Percentiles rank a stretch among this genome's conserved stretches.
Conservation (phyloP, 2,329 filamentous ascomycete genomes). For the Dryadomyces quercivorus region DNA sequence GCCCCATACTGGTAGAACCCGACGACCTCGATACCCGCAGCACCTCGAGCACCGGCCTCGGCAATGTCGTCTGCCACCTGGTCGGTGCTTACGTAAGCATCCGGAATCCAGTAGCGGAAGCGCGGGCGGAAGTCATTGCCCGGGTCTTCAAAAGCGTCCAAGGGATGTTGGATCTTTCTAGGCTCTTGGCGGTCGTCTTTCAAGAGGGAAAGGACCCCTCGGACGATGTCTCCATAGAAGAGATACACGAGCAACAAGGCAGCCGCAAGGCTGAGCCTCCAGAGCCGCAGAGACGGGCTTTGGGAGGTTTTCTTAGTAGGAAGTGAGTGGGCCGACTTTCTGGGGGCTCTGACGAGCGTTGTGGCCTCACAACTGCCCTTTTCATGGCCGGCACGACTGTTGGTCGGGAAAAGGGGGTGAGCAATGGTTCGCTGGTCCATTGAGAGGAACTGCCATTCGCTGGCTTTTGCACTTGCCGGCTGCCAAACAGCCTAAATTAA, state of each 20-base stretch:
- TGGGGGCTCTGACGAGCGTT: too few species aligned
- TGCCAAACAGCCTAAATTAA: too few species aligned
- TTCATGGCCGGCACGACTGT: too few species aligned
- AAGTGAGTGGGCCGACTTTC: too few species aligned
- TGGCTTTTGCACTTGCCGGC: too few species aligned
- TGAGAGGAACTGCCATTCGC: too few species aligned
- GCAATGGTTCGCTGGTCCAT: too few species aligned
- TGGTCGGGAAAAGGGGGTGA: too few species aligned
- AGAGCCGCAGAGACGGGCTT: too few species aligned
- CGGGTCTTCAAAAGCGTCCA: background rate
- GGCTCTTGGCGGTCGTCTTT: background rate
- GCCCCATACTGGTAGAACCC: constrained; percentile 25
- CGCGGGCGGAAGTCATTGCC: background rate
- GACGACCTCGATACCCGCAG: constrained; percentile 26
- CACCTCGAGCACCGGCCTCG: constrained; percentile 18
- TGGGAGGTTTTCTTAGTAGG: too few species aligned
- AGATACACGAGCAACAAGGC: background rate
- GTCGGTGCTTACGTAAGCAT: constrained; percentile 2
- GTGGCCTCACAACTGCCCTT: too few species aligned
- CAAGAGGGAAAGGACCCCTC: background rate
- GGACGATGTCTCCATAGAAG: background rate
- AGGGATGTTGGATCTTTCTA: background rate
- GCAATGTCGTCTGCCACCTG: constrained; percentile 20
- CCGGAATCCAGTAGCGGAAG: constrained; percentile 8
- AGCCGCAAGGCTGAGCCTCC: background rate